These are phyloP conservation scores for Curvularia verruculosa DNA, from an alignment of 2,329 filamentous ascomycete genomes.

Conservation along the genomic window DNA sequence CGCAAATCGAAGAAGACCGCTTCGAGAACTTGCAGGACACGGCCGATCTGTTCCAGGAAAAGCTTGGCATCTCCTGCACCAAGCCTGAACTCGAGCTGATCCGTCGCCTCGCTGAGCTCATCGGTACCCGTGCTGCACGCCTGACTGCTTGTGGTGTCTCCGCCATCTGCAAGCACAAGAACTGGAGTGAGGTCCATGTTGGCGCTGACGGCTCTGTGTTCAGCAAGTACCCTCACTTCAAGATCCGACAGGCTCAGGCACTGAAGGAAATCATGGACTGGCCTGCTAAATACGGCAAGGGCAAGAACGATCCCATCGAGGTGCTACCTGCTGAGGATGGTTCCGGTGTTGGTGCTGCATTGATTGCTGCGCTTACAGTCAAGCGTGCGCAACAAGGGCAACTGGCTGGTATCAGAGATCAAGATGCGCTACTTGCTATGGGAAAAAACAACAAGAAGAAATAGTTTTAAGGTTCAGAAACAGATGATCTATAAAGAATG, in stretches of 20 bases:
- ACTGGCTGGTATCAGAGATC: conserved; percentile 62
- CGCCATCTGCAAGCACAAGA: conserved; percentile 96
- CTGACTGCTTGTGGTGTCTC: conserved; percentile 94
- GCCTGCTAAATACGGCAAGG: conserved; percentile 76
- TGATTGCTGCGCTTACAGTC: conserved; percentile 79
- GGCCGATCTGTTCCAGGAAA: conserved; percentile 76
- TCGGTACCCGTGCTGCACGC: conserved; percentile 91
- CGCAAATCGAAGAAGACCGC: conserved; percentile 91
- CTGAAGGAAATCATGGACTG: conserved; percentile 96
- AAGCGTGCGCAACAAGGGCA: conserved; percentile 67
- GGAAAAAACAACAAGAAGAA: conserved; percentile 19
- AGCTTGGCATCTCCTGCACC: conserved; percentile 73
- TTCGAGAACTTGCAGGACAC: conserved; percentile 96
- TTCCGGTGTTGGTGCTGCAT: conserved; percentile 91
- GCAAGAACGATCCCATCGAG: conserved; percentile 72
- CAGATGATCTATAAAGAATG: neutral
- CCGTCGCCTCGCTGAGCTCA: conserved; percentile 87
- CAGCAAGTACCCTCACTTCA: conserved; percentile 99
- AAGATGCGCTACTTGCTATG: conserved; percentile 51
- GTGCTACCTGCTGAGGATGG: conserved; percentile 92
- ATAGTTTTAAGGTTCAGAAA: neutral
- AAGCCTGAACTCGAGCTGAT: conserved; percentile 85
- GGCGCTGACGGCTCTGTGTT: conserved; percentile 97
- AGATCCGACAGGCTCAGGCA: conserved; percentile 85
- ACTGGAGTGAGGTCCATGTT: conserved; percentile 85